Evolutionary conservation across 2,329 filamentous ascomycete species (phyloP), one percentile per base, ranked within the genome.

Genomic region (Incumbomyces delicatus): DNA sequence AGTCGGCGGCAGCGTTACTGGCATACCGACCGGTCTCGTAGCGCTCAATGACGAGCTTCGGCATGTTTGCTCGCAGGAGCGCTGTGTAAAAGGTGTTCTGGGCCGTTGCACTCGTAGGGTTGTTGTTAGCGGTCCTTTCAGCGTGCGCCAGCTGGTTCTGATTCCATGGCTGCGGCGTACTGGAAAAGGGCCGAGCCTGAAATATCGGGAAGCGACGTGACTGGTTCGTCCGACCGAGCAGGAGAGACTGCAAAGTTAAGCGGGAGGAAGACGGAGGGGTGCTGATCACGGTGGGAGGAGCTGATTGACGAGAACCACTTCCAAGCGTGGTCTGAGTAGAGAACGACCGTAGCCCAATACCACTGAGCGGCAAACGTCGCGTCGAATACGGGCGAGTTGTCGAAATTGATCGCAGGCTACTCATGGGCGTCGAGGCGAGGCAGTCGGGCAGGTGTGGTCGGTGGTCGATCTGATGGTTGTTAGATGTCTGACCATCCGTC

Each of bases 81-180:
- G 89, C 83, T 62, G 90, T 84, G 63, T 98, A 98, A 64, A 98
- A 95, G 13, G 86, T 83, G 63, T 90, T 92, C 64, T 98, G 92
- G 16, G 88, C 82, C 36, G 84, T 85, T 22, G 88, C 83, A 64
- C 87, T 96, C 50, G 74, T 77, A 1, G 92, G 87, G 59, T 95
- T 94, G 65, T 87, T 85, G 67, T 96, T 98, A 32, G 92, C 94
- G 18, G 85, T 84, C 63, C 89, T 84, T 68, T 98, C 92, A 57
- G 89, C 77, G 55, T 87, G 85, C 30, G 88, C 87, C 30, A 98
- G 77, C 47, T 90, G 65, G 53, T 73, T 77, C 43, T 73, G 71
- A 32, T 53, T 54, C 30, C 48, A 43, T 33, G 46, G 44, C 40
- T 47, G 44, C 11, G 49, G 50, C 10, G 53, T 52, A 39, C 41